Percentiles rank a stretch among this genome's conserved stretches.
These are phyloP conservation scores for Capsicum rhomboideum DNA, from an alignment of 257 asterid species.

Conservation along the genomic window DNA sequence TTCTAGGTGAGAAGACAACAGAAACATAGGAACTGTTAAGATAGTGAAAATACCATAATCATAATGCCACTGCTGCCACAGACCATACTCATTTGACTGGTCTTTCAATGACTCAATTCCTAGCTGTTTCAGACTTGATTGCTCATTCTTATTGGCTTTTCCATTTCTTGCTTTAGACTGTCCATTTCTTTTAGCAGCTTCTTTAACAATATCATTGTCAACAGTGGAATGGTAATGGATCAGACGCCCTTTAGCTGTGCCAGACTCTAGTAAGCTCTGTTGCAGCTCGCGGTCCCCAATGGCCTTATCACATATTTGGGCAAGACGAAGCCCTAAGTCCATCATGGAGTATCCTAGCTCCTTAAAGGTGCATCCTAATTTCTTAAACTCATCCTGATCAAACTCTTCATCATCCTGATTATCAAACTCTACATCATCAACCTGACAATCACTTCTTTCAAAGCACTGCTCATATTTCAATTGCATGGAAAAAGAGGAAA, in stretches of 20 bases:
- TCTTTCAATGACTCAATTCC: background rate
- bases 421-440: background rate
- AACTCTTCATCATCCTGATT: background rate
- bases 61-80: slow-evolving; percentile 98
- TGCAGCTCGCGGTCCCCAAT: slow-evolving; percentile 69
- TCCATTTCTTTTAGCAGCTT: slow-evolving; percentile 25
- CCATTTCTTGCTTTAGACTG: background rate
- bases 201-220: slow-evolving; percentile 42
- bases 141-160: slow-evolving; percentile 2
- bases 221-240: slow-evolving; percentile 70
- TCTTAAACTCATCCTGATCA: slow-evolving; percentile 29
- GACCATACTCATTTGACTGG: slow-evolving; percentile 8
- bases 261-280: slow-evolving; percentile 55
- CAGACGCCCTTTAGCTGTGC: slow-evolving; percentile 72
- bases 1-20: slow-evolving; percentile 23
- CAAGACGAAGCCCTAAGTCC: slow-evolving; percentile 69
- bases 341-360: slow-evolving; percentile 67
- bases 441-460: slow-evolving; percentile 1
- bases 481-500: slow-evolving; percentile 88
- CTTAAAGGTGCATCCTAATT: slow-evolving; percentile 41
- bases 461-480: slow-evolving; percentile 46
- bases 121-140: background rate
- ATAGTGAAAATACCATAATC: slow-evolving; percentile 84
- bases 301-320: slow-evolving; percentile 58
- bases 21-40: slow-evolving; percentile 64